Conservation (phyloP, 441 rosid genomes). For the Euphorbia celastroides region DNA sequence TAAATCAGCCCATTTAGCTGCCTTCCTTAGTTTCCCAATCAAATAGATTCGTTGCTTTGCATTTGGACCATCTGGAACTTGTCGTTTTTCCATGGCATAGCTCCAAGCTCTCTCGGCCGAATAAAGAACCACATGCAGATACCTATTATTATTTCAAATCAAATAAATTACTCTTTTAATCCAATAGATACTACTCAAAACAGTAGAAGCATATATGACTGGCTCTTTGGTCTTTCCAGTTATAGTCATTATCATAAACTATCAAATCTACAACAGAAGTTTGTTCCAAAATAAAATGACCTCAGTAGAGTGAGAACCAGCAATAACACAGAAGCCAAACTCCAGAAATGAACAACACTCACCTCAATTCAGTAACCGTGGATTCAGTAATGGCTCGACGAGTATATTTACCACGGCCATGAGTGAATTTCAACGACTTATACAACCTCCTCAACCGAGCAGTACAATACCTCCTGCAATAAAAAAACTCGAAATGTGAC, state of each 20-base stretch:
- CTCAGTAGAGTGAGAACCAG: background rate
- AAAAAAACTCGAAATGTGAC: conserved; percentile 13
- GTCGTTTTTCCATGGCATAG: conserved; percentile 99
- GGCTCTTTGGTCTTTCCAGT: background rate
- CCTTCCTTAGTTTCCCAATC: conserved; percentile 92
- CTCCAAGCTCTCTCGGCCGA: conserved; percentile 99
- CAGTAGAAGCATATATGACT: background rate
- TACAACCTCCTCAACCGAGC: conserved; percentile 93
- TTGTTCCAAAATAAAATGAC: conserved; percentile 2
- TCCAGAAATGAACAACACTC: conserved; percentile 18
- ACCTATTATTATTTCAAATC: conserved; percentile 37
- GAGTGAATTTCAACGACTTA: conserved; percentile 90
- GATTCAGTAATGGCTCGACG: conserved; percentile 63
- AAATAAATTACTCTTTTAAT: conserved; percentile 8
- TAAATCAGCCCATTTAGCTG: conserved; percentile 86
- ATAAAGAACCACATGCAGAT: conserved; percentile 89
- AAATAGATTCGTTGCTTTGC: conserved; percentile 78
- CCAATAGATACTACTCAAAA: background rate
- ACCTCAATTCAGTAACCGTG: conserved; percentile 95
- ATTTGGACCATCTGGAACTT: conserved; percentile 92
- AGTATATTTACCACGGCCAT: conserved; percentile 88
- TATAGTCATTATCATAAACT: background rate
- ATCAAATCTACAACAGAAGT: background rate
- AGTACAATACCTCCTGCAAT: conserved; percentile 85
- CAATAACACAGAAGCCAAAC: background rate